phyloP scores from a whole-genome alignment of 768 basidiomycete species.

The Mycena vitilis region DNA sequence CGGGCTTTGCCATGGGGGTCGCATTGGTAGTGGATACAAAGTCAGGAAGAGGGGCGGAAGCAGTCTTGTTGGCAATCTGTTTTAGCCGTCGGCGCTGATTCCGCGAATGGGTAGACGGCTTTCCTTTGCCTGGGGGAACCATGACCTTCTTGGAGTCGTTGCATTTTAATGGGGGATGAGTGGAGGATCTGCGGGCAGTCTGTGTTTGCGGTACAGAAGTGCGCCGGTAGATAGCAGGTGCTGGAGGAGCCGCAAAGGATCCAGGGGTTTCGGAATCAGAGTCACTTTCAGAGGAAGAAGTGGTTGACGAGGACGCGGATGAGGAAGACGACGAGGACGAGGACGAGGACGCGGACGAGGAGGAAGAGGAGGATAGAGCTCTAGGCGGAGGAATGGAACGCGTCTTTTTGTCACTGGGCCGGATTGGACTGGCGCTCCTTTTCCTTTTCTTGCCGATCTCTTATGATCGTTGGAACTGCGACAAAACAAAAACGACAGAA shows the following conservation, averaged over 20 bases:
- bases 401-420: conserved; percentile 1
- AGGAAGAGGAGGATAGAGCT: conserved; percentile 29
- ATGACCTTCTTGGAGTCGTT: not conserved
- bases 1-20: conserved; percentile 6
- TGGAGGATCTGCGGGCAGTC: conserved; percentile 5
- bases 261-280: conserved; percentile 39
- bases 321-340: conserved; percentile 39
- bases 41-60: conserved; percentile 16
- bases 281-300: conserved; percentile 44
- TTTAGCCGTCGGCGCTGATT: conserved; percentile 31
- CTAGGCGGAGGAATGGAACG: conserved; percentile 2
- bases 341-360: conserved; percentile 28
- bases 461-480: conserved; percentile 7
- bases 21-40: conserved; percentile 33
- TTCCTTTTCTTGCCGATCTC: conserved; percentile 30
- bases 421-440: conserved; percentile 24
- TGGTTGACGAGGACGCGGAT: conserved; percentile 28
- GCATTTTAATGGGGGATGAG: not conserved
- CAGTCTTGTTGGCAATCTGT: not conserved
- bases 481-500: conserved; percentile 18
- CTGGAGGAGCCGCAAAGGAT: conserved; percentile 17
- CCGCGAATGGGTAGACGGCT: conserved; percentile 28
- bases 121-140: conserved; percentile 34
- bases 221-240: conserved; percentile 6
- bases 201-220: conserved; percentile 16